Conservation (phyloP, 148 eudicot genomes). For the Pouteria glomerata region DNA sequence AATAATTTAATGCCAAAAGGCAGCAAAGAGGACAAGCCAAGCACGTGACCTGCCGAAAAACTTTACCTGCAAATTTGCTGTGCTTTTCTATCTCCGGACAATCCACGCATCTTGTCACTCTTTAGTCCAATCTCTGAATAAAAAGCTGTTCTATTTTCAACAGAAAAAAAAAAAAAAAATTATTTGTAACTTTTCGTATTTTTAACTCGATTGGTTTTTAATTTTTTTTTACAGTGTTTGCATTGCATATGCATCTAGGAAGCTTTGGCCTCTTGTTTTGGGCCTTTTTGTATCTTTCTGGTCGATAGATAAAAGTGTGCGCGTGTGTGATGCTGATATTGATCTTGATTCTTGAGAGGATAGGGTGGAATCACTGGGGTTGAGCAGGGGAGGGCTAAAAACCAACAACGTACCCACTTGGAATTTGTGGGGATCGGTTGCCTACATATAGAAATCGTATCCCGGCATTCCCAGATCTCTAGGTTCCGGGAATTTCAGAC, state of each 20-base stretch:
- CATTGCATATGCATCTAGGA: slow-evolving; percentile 34
- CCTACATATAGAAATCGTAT: not conserved
- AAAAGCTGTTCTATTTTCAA: slow-evolving; percentile 11
- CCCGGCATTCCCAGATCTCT: slow-evolving; percentile 38
- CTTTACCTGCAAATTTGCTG: slow-evolving; percentile 11
- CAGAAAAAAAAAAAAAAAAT: not conserved
- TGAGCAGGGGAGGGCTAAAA: slow-evolving; percentile 7
- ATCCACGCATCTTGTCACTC: slow-evolving; percentile 30
- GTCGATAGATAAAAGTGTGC: slow-evolving; percentile 6
- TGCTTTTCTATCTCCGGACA: slow-evolving; percentile 24
- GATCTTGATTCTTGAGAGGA: slow-evolving; percentile 16
- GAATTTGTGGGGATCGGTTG: not conserved
- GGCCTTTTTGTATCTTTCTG: slow-evolving; percentile 37
- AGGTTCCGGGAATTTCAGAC: slow-evolving; percentile 49
- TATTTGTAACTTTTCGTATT: slow-evolving; percentile 8
- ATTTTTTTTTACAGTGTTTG: slow-evolving; percentile 12
- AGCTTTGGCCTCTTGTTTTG: slow-evolving; percentile 47
- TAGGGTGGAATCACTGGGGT: slow-evolving; percentile 7
- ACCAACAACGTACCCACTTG: slow-evolving; percentile 13
- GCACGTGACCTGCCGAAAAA: slow-evolving; percentile 52
- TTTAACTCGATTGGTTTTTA: not conserved
- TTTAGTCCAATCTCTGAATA: slow-evolving; percentile 34
- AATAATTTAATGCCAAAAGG: not conserved
- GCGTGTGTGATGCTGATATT: too few species aligned
- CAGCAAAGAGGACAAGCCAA: slow-evolving; percentile 24